Base-by-base conservation (phyloP, 2,329 filamentous ascomycete species). In the Raffaelea deltoideospora region DNA sequence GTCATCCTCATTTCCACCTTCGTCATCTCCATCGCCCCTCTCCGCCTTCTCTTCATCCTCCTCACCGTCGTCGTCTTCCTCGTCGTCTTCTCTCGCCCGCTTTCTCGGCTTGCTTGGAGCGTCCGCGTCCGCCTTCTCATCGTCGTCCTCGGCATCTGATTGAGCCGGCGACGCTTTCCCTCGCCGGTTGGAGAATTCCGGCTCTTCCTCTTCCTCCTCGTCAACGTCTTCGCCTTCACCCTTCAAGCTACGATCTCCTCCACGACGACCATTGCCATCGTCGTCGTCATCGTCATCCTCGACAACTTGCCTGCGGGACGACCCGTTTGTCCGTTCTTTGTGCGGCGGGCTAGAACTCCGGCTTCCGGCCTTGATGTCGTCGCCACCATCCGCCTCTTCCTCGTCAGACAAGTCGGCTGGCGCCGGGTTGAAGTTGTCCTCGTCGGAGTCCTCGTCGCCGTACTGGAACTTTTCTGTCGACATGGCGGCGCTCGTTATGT, bases 341-440 rank as follows among this genome's bases (percentile, higher is more conserved):
- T 35, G 42, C 5, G 34, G 41, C 24, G 43, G 42, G 38, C 42
- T 41, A 33, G 37, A 43, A n/a, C n/a, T n/a, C n/a, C n/a, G n/a
- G 38, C 40, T 39, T 35, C 37, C 38, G 3, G 40, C 41, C 36
- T 51, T 48, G 31, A 45, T 43, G 28, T 59, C 38, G 33, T 61
- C 59, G 45, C n/a, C 30, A n/a, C n/a, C n/a, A 3, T 17, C 27
- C 5, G 34, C 34, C 14, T 64, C 68, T 41, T 85, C 81, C 34
- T 75, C 76, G 46, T 88, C 83, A 3, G 82, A 90, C 24, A 73
- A 51, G 40, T 84, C 73, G 41, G 73, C 79, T 17, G 79, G 78
- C 34, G 69, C 74, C 35, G 86, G 87, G 55, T 94, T 93, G 68
- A 95, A 94, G 55, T 88, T 80, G 42, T 82, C 78, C 48, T 92